phyloP scores from a whole-genome alignment of 495 filamentous ascomycete genomes.

The Lasiosphaeris hirsuta region DNA sequence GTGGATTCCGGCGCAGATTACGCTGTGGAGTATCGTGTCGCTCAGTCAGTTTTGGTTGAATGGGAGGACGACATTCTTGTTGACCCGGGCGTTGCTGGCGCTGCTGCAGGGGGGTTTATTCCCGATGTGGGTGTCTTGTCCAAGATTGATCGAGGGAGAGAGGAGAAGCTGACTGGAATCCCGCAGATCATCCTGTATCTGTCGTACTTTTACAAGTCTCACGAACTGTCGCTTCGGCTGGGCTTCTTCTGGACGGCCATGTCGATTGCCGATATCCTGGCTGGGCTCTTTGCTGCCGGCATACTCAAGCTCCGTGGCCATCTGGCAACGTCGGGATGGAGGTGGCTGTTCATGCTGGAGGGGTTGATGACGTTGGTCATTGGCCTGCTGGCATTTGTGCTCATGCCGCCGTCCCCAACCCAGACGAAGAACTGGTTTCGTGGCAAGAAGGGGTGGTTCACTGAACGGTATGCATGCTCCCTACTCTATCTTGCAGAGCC shows the following conservation, averaged over 20 bases:
- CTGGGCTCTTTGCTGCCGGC: slow-evolving; percentile 68
- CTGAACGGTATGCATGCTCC: slow-evolving; percentile 39
- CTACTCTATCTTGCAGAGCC: neutral
- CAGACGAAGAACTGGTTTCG: slow-evolving; percentile 67
- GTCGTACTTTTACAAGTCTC: slow-evolving; percentile 63
- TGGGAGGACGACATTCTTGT: slow-evolving; percentile 36
- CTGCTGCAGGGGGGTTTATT: slow-evolving; percentile 53
- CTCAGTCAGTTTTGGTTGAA: slow-evolving; percentile 28
- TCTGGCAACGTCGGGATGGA: slow-evolving; percentile 63
- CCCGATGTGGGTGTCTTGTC: slow-evolving; percentile 34
- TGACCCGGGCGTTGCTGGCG: slow-evolving; percentile 37
- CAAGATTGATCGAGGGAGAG: no score
- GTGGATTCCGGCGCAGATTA: slow-evolving; percentile 66
- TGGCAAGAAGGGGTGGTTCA: slow-evolving; percentile 73
- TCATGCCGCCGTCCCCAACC: slow-evolving; percentile 69
- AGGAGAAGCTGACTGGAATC: neutral
- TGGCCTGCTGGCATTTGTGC: slow-evolving; percentile 60
- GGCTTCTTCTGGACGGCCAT: slow-evolving; percentile 65
- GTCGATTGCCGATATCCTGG: slow-evolving; percentile 59
- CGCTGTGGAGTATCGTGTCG: slow-evolving; percentile 45
- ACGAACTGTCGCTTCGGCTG: slow-evolving; percentile 56
- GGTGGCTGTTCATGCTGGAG: slow-evolving; percentile 39
- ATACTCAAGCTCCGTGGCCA: slow-evolving; percentile 63
- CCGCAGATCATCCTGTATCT: slow-evolving; percentile 56
- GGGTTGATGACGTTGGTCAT: slow-evolving; percentile 57